Conservation (phyloP, 495 filamentous ascomycete genomes). For the Echria macrotheca region DNA sequence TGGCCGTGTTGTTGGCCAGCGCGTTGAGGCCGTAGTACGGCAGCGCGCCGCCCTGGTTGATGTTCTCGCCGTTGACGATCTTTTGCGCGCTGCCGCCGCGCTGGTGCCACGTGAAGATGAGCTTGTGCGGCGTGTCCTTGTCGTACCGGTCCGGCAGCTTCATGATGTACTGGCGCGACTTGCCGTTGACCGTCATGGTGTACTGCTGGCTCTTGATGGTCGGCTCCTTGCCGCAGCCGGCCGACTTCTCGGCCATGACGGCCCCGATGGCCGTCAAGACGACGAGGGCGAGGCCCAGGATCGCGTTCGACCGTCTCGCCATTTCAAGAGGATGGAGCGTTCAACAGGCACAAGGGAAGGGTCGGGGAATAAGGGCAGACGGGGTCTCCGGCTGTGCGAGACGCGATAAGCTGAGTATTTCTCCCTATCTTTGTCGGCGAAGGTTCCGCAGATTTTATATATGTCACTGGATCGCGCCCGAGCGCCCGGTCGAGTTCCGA, state of each 20-base stretch:
- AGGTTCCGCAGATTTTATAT: too few species aligned
- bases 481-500: too few species aligned
- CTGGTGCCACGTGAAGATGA: slow-evolving; percentile 40
- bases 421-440: too few species aligned
- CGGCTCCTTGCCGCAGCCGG: slow-evolving; percentile 38
- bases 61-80: slow-evolving; percentile 32
- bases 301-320: background rate
- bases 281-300: background rate
- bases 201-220: slow-evolving; percentile 28
- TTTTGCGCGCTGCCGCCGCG: slow-evolving; percentile 34
- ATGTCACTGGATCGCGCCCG: too few species aligned
- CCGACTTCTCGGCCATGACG: slow-evolving; percentile 19
- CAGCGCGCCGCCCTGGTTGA: slow-evolving; percentile 24
- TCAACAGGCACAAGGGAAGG: too few species aligned
- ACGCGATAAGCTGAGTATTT: too few species aligned
- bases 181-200: slow-evolving; percentile 27
- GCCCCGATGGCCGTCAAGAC: background rate
- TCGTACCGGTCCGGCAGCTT: slow-evolving; percentile 41
- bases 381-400: too few species aligned
- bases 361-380: too few species aligned
- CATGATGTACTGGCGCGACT: slow-evolving; percentile 32
- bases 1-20: slow-evolving; percentile 34
- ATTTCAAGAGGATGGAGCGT: too few species aligned
- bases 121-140: slow-evolving; percentile 33
- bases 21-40: slow-evolving; percentile 39